Percentiles rank a stretch among this genome's conserved stretches.
phyloP scores from a whole-genome alignment of 441 rosid genomes.

The Aquilaria agallochum region DNA sequence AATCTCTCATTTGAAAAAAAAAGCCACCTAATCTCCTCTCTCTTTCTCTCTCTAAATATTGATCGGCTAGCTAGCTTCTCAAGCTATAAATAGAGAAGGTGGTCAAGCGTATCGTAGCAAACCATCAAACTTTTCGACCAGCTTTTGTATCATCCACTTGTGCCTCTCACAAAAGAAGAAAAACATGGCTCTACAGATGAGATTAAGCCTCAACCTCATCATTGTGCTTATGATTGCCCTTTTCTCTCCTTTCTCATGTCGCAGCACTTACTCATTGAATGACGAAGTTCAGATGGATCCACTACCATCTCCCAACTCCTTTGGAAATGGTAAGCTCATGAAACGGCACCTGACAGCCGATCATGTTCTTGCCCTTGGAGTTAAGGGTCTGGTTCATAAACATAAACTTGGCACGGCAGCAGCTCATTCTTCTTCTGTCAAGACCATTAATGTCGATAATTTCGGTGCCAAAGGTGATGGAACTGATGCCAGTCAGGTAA shows the following conservation, averaged over 20 bases:
- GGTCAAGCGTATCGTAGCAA: slow-evolving; percentile 3
- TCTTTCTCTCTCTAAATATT: background rate
- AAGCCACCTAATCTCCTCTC: background rate
- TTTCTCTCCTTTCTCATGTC: slow-evolving; percentile 14
- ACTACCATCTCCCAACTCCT: slow-evolving; percentile 31
- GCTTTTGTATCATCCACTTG: background rate
- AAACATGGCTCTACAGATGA: slow-evolving; percentile 22
- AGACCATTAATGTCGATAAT: slow-evolving; percentile 36
- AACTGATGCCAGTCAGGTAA: slow-evolving; percentile 57
- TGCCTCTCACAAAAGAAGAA: slow-evolving; percentile 10
- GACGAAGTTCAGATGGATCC: slow-evolving; percentile 17
- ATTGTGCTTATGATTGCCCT: background rate
- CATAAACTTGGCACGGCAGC: slow-evolving; percentile 18
- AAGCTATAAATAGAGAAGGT: slow-evolving; percentile 41
- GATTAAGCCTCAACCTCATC: background rate
- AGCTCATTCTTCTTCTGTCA: slow-evolving; percentile 17
- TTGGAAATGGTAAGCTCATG: slow-evolving; percentile 29
- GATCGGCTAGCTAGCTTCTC: too few relatives aligned
- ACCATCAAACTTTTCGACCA: slow-evolving; percentile 4
- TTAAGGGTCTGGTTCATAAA: too few relatives aligned
- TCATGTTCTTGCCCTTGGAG: slow-evolving; percentile 19
- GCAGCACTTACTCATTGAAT: slow-evolving; percentile 13
- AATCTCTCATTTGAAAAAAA: background rate
- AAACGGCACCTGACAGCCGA: slow-evolving; percentile 18
- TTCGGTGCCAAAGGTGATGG: slow-evolving; percentile 65